These are phyloP conservation scores for Suhomyces guaymorum DNA, from an alignment of 1,139 yeast genomes.

Conservation along the genomic window DNA sequence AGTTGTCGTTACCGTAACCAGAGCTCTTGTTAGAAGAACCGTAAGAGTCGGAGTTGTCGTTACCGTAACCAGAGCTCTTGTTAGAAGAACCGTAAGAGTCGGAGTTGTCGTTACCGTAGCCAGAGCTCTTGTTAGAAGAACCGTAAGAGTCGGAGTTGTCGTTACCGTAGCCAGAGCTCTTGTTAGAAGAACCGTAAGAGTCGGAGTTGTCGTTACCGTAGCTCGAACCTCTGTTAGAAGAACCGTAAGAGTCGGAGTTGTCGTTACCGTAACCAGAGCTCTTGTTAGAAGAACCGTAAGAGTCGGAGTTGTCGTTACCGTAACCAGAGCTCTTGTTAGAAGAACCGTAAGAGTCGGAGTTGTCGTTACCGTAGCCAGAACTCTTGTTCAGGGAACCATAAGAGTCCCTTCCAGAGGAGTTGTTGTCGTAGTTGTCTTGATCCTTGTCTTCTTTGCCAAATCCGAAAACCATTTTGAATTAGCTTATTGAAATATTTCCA, in stretches of 20 bases:
- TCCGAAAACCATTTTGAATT: slow-evolving; percentile 21
- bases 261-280: slow-evolving; percentile 10
- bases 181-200: slow-evolving; percentile 9
- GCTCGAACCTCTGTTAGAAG: slow-evolving; percentile 8
- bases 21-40: slow-evolving; percentile 10
- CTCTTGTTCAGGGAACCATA: slow-evolving; percentile 17
- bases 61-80: slow-evolving; percentile 4
- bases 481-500: no score
- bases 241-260: slow-evolving; percentile 10
- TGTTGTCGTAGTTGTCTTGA: slow-evolving; percentile 15
- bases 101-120: slow-evolving; percentile 17
- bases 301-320: slow-evolving; percentile 13
- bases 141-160: slow-evolving; percentile 16
- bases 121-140: slow-evolving; percentile 12
- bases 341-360: slow-evolving; percentile 15
- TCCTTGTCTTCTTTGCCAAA: slow-evolving; percentile 22
- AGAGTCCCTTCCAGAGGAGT: slow-evolving; percentile 13
- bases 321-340: slow-evolving; percentile 9
- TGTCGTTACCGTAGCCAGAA: slow-evolving; percentile 5
- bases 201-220: slow-evolving; percentile 10
- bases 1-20: slow-evolving; percentile 12
- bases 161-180: not conserved
- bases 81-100: slow-evolving; percentile 19
- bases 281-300: slow-evolving; percentile 12
- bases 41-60: slow-evolving; percentile 13